These are phyloP conservation scores for Vairimorpha apis DNA, from an alignment of 371 early-diverging fungal genomes.

Conservation along the genomic window DNA sequence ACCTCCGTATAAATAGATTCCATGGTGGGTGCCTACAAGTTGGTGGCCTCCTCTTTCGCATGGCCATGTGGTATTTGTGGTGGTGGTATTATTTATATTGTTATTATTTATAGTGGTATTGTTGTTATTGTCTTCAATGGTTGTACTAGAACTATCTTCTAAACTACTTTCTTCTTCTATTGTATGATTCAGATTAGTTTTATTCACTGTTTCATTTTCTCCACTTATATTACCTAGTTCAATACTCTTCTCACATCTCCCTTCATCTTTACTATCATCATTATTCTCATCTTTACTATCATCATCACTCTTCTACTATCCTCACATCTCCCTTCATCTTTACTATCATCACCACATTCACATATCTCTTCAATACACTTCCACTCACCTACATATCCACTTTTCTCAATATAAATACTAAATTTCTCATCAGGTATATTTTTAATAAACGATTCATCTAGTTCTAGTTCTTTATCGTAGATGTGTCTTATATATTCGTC, in stretches of 20 bases:
- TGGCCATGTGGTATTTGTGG: constrained; percentile 48
- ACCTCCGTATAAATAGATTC: constrained; percentile 80
- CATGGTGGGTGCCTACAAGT: constrained; percentile 73
- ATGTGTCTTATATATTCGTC: no score
- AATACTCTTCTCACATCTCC: no score
- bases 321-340: constrained; percentile 65
- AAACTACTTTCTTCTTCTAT: no score
- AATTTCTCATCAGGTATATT: constrained; percentile 5
- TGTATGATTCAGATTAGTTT: no score
- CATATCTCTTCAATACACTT: neutral
- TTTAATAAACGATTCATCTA: neutral
- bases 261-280: no score
- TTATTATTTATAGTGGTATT: no score
- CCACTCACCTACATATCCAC: neutral
- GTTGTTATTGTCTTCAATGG: no score
- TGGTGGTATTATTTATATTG: neutral
- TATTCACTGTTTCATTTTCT: no score
- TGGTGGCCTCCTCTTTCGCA: constrained; percentile 83
- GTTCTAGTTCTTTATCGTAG: neutral
- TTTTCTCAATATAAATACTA: constrained; percentile 9
- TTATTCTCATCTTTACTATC: constrained; percentile 14
- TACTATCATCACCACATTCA: constrained; percentile 4
- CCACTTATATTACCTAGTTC: no score
- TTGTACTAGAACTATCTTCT: no score
- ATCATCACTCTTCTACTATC: constrained; percentile 61